Conservation (phyloP, 768 basidiomycete species). For the Mycena capillaripes region DNA sequence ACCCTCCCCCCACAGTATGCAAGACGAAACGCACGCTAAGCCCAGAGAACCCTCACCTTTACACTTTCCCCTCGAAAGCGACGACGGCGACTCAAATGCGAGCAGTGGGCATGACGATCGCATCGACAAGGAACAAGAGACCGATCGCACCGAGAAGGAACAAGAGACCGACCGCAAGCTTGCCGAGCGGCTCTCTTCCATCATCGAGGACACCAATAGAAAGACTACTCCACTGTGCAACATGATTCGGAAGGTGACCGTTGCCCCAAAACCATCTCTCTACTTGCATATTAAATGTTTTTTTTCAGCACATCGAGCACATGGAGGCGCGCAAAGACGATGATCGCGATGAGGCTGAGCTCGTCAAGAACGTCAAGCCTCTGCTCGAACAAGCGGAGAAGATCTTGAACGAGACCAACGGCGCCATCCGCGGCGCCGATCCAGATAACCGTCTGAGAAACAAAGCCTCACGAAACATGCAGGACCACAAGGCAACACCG, state of each 20-base stretch:
- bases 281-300: too few species aligned
- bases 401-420: slow-evolving; percentile 54
- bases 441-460: slow-evolving; percentile 52
- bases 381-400: slow-evolving; percentile 54
- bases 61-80: too few species aligned
- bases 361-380: slow-evolving; percentile 52
- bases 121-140: too few species aligned
- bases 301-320: slow-evolving; percentile 50
- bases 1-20: too few species aligned
- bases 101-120: too few species aligned
- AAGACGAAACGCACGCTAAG: too few species aligned
- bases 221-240: slow-evolving; percentile 47
- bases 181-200: slow-evolving; percentile 49
- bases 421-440: slow-evolving; percentile 52
- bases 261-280: too few species aligned
- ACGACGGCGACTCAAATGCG: too few species aligned
- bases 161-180: slow-evolving; percentile 44
- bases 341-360: slow-evolving; percentile 50
- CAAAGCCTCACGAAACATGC: slow-evolving; percentile 49
- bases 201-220: slow-evolving; percentile 52
- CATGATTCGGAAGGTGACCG: slow-evolving; percentile 52
- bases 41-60: too few species aligned
- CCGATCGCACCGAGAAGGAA: slow-evolving; percentile 44
- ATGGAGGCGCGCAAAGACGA: slow-evolving; percentile 51
- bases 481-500: slow-evolving; percentile 53